phyloP scores from a whole-genome alignment of 2,329 filamentous ascomycete species.

The Pestalotiopsis sp. region DNA sequence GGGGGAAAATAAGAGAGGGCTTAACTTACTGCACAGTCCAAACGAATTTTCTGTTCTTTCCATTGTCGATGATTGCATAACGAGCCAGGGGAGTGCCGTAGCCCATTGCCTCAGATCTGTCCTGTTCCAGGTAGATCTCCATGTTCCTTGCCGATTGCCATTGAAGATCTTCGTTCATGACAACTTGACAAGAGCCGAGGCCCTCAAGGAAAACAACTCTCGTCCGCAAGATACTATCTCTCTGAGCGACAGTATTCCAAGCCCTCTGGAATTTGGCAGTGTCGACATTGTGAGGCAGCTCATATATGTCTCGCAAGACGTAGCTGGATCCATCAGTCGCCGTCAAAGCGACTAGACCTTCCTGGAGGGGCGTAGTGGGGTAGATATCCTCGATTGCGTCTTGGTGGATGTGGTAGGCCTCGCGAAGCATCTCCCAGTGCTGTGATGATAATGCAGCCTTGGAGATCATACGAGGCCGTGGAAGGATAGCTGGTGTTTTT shows the following conservation, averaged over 20 bases:
- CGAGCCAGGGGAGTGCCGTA: not conserved
- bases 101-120: conserved; percentile 9
- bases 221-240: conserved; percentile 7
- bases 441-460: not conserved
- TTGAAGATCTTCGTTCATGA: conserved; percentile 4
- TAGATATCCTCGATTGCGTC: conserved; percentile 11
- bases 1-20: not conserved
- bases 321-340: conserved; percentile 1
- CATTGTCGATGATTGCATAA: not conserved
- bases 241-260: conserved; percentile 7
- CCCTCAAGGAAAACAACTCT: conserved; percentile 1
- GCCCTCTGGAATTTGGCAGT: not conserved
- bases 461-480: not conserved
- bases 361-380: conserved; percentile 10
- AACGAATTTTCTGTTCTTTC: conserved; percentile 3
- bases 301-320: not conserved
- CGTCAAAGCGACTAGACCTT: conserved; percentile 7
- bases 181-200: conserved; percentile 1
- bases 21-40: conserved; percentile 11
- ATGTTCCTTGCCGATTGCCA: conserved; percentile 2
- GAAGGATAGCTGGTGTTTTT: not conserved
- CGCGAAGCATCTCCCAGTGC: not conserved
- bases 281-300: not conserved
- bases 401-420: not conserved
- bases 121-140: not conserved